phyloP scores from a whole-genome alignment of 2,329 filamentous ascomycete genomes.

The Drechslera avenae region DNA sequence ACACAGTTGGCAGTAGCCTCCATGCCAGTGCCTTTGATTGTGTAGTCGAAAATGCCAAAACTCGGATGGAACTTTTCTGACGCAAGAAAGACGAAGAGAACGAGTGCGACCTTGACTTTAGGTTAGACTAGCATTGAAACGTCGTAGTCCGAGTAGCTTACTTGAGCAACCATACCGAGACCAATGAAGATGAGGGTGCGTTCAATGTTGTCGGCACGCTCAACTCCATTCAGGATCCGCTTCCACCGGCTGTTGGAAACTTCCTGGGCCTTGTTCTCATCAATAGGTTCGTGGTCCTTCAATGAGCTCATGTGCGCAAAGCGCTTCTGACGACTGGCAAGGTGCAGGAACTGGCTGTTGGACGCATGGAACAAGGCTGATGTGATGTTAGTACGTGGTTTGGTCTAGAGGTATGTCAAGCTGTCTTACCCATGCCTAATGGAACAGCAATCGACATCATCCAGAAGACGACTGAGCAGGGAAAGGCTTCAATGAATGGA shows the following conservation, averaged over 20 bases:
- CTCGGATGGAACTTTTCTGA: slow-evolving; percentile 42
- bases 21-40: slow-evolving; percentile 28
- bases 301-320: slow-evolving; percentile 34
- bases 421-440: slow-evolving; percentile 25
- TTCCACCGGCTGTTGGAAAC: slow-evolving; percentile 33
- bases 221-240: slow-evolving; percentile 29
- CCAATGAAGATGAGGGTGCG: slow-evolving; percentile 36
- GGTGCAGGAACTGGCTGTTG: slow-evolving; percentile 44
- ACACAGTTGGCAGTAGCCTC: slow-evolving; percentile 34
- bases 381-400: neutral
- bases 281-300: slow-evolving; percentile 29
- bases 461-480: slow-evolving; percentile 40
- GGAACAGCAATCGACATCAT: slow-evolving; percentile 42
- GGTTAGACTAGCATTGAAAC: neutral
- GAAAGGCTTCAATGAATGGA: slow-evolving; percentile 28
- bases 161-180: slow-evolving; percentile 35
- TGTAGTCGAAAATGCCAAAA: slow-evolving; percentile 41
- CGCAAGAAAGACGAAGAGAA: slow-evolving; percentile 38
- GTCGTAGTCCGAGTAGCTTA: slow-evolving; percentile 8
- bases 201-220: slow-evolving; percentile 34
- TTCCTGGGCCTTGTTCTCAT: slow-evolving; percentile 29
- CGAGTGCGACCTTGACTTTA: slow-evolving; percentile 25
- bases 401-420: no score
- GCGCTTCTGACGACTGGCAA: slow-evolving; percentile 42
- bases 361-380: slow-evolving; percentile 41